Percentiles rank a stretch among this genome's conserved stretches.
Conservation (phyloP, 1,284 basidiomycete genomes). For the Rhodotorula glutinis region DNA sequence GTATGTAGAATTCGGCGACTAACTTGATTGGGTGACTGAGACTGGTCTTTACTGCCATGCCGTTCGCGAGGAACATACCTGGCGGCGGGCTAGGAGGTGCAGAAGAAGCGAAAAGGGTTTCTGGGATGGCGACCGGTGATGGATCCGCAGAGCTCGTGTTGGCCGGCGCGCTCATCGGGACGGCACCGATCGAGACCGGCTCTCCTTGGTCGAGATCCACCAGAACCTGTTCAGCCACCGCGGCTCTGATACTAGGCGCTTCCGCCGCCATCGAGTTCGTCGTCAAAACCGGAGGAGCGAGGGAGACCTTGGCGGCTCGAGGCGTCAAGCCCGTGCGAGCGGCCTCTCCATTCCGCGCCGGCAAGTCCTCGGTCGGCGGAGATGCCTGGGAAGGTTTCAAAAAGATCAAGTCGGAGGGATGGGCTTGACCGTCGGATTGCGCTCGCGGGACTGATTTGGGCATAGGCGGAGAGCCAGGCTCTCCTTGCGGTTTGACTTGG, state of each 20-base stretch:
- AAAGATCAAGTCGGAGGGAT: neutral
- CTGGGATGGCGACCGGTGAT: too few relatives aligned
- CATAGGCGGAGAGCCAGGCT: too few relatives aligned
- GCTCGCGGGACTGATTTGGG: too few relatives aligned
- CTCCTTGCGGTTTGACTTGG: too few relatives aligned
- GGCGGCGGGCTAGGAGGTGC: conserved; percentile 3
- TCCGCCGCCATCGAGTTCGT: too few relatives aligned
- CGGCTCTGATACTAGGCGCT: neutral
- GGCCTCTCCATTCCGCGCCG: neutral
- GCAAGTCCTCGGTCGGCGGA: neutral
- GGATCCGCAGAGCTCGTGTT: too few relatives aligned
- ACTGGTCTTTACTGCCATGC: conserved; percentile 40
- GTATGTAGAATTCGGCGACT: neutral
- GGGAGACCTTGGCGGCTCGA: conserved; percentile 10
- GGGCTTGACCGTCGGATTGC: neutral
- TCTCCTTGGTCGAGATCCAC: conserved; percentile 16
- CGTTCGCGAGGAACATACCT: conserved; percentile 36
- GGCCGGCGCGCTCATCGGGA: too few relatives aligned
- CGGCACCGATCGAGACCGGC: neutral
- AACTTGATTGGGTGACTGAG: conserved; percentile 42
- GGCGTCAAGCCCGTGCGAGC: conserved; percentile 6
- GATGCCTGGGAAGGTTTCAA: neutral
- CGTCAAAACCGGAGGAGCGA: neutral
- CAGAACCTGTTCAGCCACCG: neutral
- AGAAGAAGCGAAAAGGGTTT: too few relatives aligned